Percentiles rank a stretch among this genome's conserved stretches.
Evolutionary conservation across 1,284 basidiomycete species (phyloP).

Genomic region (Rhodotorula sp.): DNA sequence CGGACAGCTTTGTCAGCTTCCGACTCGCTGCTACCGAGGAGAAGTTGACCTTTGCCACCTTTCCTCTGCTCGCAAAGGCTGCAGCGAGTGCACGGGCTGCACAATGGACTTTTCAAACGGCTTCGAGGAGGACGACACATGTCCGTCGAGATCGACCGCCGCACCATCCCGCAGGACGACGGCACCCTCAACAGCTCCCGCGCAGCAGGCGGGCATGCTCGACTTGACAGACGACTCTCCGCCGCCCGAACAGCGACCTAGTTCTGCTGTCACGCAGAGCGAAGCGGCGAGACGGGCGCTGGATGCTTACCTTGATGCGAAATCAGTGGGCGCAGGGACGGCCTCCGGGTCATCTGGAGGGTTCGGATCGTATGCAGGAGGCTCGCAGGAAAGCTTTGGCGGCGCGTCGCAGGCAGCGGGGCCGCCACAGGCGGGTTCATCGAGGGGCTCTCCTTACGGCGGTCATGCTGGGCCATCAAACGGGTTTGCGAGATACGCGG

Average conservation of each 20-base stretch:
- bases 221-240: slow-evolving; percentile 26
- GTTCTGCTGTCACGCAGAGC: no score
- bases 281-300: neutral
- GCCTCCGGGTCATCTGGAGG: neutral
- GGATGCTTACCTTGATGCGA: neutral
- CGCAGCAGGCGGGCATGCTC: slow-evolving; percentile 1
- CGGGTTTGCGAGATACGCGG: neutral
- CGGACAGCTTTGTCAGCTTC: no score
- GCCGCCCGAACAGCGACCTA: neutral
- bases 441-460: neutral
- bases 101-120: slow-evolving; percentile 21
- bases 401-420: neutral
- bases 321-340: no score
- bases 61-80: neutral
- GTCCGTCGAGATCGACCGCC: neutral
- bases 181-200: no score
- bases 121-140: slow-evolving; percentile 13
- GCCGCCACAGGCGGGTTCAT: neutral
- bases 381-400: neutral
- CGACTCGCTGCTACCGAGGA: no score
- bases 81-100: neutral
- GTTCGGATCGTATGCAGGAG: neutral
- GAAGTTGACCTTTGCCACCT: no score
- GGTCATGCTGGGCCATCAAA: neutral
- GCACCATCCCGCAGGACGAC: neutral